A percentile compares a stretch with the other conserved stretches of the same genome.
Evolutionary conservation across 108 stramenopile species (phyloP).

Genomic region (Bacterosira constricta): DNA sequence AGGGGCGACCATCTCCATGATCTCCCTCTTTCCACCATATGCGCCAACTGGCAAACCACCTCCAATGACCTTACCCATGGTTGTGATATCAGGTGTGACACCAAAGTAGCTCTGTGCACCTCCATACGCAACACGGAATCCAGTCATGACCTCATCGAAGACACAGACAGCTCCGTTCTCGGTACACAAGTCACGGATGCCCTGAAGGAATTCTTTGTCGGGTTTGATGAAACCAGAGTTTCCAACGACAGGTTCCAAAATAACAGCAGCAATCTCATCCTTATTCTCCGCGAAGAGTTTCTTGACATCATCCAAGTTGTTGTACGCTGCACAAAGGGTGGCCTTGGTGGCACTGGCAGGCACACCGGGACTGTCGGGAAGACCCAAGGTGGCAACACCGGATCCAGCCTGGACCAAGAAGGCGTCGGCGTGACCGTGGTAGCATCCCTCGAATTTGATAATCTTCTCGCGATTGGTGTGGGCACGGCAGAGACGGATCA

Average conservation of each 20-base stretch:
- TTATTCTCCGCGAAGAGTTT: conserved; percentile 87
- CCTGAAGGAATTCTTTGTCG: conserved; percentile 93
- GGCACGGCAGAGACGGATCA: conserved; percentile 98
- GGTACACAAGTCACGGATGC: conserved; percentile 83
- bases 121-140: conserved; percentile 97
- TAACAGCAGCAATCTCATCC: conserved; percentile 94
- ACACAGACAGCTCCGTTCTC: conserved; percentile 93
- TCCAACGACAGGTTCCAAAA: conserved; percentile 97
- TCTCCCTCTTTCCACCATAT: conserved; percentile 96
- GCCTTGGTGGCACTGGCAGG: conserved; percentile 90
- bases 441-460: conserved; percentile 99
- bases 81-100: conserved; percentile 97
- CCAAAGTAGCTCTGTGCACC: conserved; percentile 97
- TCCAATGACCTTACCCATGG: conserved; percentile 99
- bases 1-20: conserved; percentile 97
- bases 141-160: conserved; percentile 99
- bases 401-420: conserved; percentile 99
- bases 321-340: conserved; percentile 97
- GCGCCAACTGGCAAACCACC: conserved; percentile 98
- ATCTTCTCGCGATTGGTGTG: conserved; percentile 94
- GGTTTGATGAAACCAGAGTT: conserved; percentile 99
- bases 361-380: conserved; percentile 97
- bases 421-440: conserved; percentile 98
- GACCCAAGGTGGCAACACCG: conserved; percentile 96
- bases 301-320: conserved; percentile 93